These are phyloP conservation scores for Geosiphon pyriformis DNA, from an alignment of 192 early-diverging fungal species.

Conservation along the genomic window DNA sequence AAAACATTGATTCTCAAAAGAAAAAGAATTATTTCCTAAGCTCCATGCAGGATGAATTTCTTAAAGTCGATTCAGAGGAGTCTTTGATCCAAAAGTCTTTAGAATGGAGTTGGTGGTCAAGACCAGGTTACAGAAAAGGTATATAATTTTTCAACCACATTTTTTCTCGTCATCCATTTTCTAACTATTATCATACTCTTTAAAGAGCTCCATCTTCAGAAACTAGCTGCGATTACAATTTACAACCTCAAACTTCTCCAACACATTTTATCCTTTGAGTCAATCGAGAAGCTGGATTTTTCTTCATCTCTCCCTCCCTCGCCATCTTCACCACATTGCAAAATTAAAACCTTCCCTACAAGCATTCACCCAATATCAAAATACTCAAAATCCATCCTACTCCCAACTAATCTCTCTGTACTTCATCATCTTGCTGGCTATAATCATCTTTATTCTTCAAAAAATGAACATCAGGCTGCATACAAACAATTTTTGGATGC, in stretches of 20 bases:
- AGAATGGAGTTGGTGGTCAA: not conserved
- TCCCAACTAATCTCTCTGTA: not conserved
- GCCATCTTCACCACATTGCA: not conserved
- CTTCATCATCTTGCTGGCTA: not conserved
- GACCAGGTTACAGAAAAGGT: not conserved
- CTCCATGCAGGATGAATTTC: not conserved
- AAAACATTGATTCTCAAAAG: not conserved
- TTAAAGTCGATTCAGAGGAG: not conserved
- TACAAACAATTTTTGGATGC: not conserved
- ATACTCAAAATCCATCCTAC: not conserved
- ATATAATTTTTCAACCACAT: not conserved
- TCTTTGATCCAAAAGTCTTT: not conserved
- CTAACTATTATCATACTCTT: too few relatives aligned
- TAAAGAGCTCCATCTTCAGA: not conserved
- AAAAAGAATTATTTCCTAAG: not conserved
- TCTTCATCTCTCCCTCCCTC: not conserved
- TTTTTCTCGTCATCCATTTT: not conserved
- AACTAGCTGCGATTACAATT: not conserved
- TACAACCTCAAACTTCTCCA: not conserved
- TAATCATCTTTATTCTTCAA: not conserved
- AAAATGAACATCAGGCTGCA: not conserved
- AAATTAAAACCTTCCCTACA: not conserved
- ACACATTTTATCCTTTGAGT: not conserved
- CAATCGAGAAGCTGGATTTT: too few relatives aligned
- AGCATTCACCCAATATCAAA: not conserved